Conservation (phyloP, 495 filamentous ascomycete species). For the Barbatosphaeria neglecta region DNA sequence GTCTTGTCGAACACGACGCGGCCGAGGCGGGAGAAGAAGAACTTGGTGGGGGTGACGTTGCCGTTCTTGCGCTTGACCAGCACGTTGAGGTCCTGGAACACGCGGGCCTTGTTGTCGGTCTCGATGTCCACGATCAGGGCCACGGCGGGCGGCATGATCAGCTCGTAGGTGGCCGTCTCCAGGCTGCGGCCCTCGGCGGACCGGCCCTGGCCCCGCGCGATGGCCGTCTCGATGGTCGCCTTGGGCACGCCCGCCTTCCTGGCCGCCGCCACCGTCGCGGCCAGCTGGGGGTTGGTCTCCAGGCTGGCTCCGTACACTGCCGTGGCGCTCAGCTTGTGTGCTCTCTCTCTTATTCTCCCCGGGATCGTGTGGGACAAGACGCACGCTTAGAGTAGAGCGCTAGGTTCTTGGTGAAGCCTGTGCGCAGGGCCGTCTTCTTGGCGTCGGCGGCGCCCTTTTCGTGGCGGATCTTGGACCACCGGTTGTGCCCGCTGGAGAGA, state of each 20-base stretch:
- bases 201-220: slow-evolving; percentile 76
- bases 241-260: slow-evolving; percentile 85
- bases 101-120: slow-evolving; percentile 67
- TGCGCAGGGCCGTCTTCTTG: slow-evolving; percentile 39
- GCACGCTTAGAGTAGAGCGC: slow-evolving; percentile 38
- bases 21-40: slow-evolving; percentile 74
- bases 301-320: slow-evolving; percentile 55
- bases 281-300: slow-evolving; percentile 61
- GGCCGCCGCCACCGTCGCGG: slow-evolving; percentile 56
- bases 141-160: slow-evolving; percentile 64
- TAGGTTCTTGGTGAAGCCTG: slow-evolving; percentile 37
- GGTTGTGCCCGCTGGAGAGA: slow-evolving; percentile 62
- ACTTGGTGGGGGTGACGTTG: slow-evolving; percentile 56
- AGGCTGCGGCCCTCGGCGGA: slow-evolving; percentile 59
- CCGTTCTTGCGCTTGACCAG: slow-evolving; percentile 61
- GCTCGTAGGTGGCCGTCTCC: slow-evolving; percentile 69
- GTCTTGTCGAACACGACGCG: slow-evolving; percentile 55
- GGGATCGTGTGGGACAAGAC: slow-evolving; percentile 6
- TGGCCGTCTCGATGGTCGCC: slow-evolving; percentile 65
- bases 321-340: not conserved
- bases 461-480: slow-evolving; percentile 93
- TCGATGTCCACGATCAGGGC: slow-evolving; percentile 66
- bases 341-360: slow-evolving; percentile 2
- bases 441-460: slow-evolving; percentile 75
- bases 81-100: slow-evolving; percentile 56